These are phyloP conservation scores for Aspergillus awamori DNA, from an alignment of 2,329 filamentous ascomycete genomes.

Conservation along the genomic window DNA sequence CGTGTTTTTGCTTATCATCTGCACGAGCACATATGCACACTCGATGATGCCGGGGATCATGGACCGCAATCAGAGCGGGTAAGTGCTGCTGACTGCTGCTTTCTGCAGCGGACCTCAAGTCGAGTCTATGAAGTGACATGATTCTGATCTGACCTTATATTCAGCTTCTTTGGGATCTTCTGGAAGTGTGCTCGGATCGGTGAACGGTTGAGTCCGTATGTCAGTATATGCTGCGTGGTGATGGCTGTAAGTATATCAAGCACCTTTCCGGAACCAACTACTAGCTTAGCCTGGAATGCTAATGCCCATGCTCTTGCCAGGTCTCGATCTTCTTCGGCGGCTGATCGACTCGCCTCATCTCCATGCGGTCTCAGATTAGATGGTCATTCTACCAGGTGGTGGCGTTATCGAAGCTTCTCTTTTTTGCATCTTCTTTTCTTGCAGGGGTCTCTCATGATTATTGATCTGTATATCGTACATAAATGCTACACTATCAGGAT, in stretches of 20 bases:
- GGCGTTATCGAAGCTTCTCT: constrained; percentile 19
- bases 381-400: constrained; percentile 13
- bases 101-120: not conserved
- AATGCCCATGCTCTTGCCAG: constrained; percentile 20
- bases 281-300: not conserved
- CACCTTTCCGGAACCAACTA: not conserved
- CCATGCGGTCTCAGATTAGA: constrained; percentile 14
- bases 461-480: constrained; percentile 33
- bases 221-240: constrained; percentile 86
- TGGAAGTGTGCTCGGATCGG: constrained; percentile 96
- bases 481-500: constrained; percentile 20
- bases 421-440: constrained; percentile 3
- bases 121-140: not conserved
- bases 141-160: not conserved
- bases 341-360: constrained; percentile 21
- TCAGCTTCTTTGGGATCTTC: constrained; percentile 78
- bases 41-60: constrained; percentile 85
- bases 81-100: constrained; percentile 34
- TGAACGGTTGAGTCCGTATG: constrained; percentile 90
- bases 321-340: constrained; percentile 44
- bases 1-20: constrained; percentile 91
- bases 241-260: constrained; percentile 75
- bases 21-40: constrained; percentile 92
- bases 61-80: constrained; percentile 92
- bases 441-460: constrained; percentile 22